phyloP scores from a whole-genome alignment of 2,329 filamentous ascomycete species.

The Lachnellula cervina region DNA sequence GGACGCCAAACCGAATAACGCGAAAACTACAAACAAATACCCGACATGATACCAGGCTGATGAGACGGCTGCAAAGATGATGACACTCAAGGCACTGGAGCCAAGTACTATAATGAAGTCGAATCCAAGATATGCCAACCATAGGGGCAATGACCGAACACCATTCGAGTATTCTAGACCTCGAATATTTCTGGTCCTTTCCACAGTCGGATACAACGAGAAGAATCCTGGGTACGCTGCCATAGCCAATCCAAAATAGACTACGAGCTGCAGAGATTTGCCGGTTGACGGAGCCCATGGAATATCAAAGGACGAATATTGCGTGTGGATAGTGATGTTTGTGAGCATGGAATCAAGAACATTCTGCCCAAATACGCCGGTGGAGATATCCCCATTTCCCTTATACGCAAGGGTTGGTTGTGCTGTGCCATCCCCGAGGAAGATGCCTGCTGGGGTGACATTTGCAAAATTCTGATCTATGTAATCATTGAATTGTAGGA shows the following conservation, averaged over 20 bases:
- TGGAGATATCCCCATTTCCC: constrained; percentile 54
- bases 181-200: constrained; percentile 72
- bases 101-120: constrained; percentile 72
- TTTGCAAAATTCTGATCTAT: constrained; percentile 59
- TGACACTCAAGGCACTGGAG: constrained; percentile 60
- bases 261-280: constrained; percentile 69
- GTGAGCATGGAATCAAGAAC: constrained; percentile 60
- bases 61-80: constrained; percentile 60
- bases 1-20: constrained; percentile 75
- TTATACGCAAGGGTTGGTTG: constrained; percentile 67
- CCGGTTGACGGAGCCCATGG: constrained; percentile 66
- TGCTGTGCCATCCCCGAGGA: constrained; percentile 58
- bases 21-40: constrained; percentile 77
- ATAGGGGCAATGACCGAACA: constrained; percentile 74
- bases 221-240: constrained; percentile 81
- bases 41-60: constrained; percentile 73
- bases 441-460: constrained; percentile 75
- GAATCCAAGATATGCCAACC: constrained; percentile 77
- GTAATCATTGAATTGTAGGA: constrained; percentile 63
- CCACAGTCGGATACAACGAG: constrained; percentile 80
- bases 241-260: constrained; percentile 78
- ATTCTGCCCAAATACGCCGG: constrained; percentile 59
- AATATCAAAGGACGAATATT: constrained; percentile 70
- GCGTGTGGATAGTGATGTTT: constrained; percentile 64
- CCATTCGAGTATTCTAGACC: constrained; percentile 90